A percentile compares a stretch with the other conserved stretches of the same genome.
Conservation (phyloP, 306 rosid genomes). For the Canavalia ensiformis region DNA sequence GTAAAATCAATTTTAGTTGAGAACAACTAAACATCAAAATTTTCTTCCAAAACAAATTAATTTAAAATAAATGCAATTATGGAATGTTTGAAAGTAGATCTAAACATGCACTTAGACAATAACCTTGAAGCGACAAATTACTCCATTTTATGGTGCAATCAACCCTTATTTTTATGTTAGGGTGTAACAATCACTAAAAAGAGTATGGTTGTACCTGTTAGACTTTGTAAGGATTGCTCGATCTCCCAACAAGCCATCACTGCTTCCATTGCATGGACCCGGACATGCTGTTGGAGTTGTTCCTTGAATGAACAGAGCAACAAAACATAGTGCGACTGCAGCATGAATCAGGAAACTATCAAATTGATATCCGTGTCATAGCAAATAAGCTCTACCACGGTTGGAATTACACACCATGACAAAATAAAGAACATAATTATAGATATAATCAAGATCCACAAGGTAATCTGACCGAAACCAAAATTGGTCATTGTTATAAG, state of each 20-base stretch:
- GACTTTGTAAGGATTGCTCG: slow-evolving; percentile 92
- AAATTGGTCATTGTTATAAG: not conserved
- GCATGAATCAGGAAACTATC: slow-evolving; percentile 35
- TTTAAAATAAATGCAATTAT: no score
- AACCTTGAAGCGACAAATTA: slow-evolving; percentile 12
- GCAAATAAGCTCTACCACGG: not conserved
- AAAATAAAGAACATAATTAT: not conserved
- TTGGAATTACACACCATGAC: slow-evolving; percentile 9
- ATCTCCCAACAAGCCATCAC: slow-evolving; percentile 99
- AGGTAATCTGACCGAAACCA: not conserved
- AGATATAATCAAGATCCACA: not conserved
- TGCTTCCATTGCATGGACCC: slow-evolving; percentile 99
- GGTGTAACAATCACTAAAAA: slow-evolving; percentile 25
- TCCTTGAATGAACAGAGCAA: slow-evolving; percentile 98
- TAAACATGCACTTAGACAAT: not conserved
- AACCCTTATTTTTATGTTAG: not conserved
- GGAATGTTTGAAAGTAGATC: no score
- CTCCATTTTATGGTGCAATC: not conserved
- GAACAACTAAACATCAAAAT: no score
- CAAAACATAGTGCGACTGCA: slow-evolving; percentile 94
- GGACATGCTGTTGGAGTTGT: slow-evolving; percentile 96
- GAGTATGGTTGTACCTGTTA: slow-evolving; percentile 71
- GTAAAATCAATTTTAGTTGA: no score
- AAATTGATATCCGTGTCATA: slow-evolving; percentile 16
- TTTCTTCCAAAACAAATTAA: no score